Conservation (phyloP, 2,329 filamentous ascomycete species). For the Huntiella bhutanensis region DNA sequence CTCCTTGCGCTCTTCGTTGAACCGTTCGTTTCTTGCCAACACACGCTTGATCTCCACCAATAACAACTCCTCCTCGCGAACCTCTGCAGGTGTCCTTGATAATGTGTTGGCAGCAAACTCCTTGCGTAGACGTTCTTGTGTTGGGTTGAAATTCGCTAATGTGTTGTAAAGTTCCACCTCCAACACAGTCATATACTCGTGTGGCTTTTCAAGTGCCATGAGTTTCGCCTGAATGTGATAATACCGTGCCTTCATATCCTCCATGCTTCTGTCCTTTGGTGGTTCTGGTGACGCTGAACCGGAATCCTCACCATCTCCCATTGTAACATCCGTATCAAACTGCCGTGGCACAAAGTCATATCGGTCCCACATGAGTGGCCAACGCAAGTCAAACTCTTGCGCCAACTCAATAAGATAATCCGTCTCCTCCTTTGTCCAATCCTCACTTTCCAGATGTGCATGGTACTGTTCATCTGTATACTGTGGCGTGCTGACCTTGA, state of each 20-base stretch:
- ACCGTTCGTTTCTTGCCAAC: slow-evolving; percentile 62
- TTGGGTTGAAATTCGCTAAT: slow-evolving; percentile 71
- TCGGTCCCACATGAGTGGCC: slow-evolving; percentile 80
- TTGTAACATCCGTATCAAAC: slow-evolving; percentile 26
- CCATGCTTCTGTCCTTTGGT: slow-evolving; percentile 42
- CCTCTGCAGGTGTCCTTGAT: slow-evolving; percentile 65
- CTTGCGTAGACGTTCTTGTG: slow-evolving; percentile 63
- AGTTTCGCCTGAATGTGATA: slow-evolving; percentile 72
- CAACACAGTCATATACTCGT: slow-evolving; percentile 68
- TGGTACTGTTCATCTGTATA: slow-evolving; percentile 83
- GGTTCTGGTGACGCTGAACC: slow-evolving; percentile 22
- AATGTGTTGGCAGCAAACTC: slow-evolving; percentile 66
- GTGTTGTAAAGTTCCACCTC: slow-evolving; percentile 71
- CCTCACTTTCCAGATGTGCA: slow-evolving; percentile 47
- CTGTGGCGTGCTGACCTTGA: slow-evolving; percentile 55
- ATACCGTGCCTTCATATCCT: slow-evolving; percentile 81
- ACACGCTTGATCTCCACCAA: slow-evolving; percentile 86
- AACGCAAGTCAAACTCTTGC: slow-evolving; percentile 67
- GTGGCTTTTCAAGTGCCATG: slow-evolving; percentile 61
- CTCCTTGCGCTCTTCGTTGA: slow-evolving; percentile 76
- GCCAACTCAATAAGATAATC: slow-evolving; percentile 69
- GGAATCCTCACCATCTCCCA: slow-evolving; percentile 26
- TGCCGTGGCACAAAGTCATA: slow-evolving; percentile 51
- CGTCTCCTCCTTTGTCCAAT: slow-evolving; percentile 87
- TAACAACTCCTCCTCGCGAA: slow-evolving; percentile 77